Evolutionary conservation across 2,329 filamentous ascomycete genomes (phyloP).

Genomic region (Cladophialophora psammophila): DNA sequence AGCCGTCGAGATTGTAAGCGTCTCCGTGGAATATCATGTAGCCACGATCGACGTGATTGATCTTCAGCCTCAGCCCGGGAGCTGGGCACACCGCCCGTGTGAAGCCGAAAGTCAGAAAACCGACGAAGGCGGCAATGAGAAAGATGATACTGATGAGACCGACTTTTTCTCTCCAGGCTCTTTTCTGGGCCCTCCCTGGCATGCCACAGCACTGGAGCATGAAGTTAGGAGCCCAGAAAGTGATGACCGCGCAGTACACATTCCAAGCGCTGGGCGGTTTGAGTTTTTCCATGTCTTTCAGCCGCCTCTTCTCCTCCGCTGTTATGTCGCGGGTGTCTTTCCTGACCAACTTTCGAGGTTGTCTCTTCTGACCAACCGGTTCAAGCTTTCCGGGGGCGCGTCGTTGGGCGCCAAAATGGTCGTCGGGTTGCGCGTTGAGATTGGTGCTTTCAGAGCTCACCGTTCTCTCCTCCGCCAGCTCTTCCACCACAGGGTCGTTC

Average conservation of each 20-base stretch:
- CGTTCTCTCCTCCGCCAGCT: constrained; percentile 62
- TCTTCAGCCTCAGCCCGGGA: constrained; percentile 74
- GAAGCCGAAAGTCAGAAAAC: constrained; percentile 96
- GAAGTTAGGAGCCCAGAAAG: constrained; percentile 92
- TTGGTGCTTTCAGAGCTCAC: constrained; percentile 70
- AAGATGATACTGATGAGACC: constrained; percentile 94
- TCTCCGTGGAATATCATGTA: constrained; percentile 97
- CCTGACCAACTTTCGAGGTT: constrained; percentile 70
- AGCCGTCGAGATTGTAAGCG: constrained; percentile 82
- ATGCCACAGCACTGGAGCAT: constrained; percentile 85
- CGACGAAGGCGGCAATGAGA: constrained; percentile 84
- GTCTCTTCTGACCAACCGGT: constrained; percentile 45
- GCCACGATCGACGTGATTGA: constrained; percentile 79
- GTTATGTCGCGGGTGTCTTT: constrained; percentile 62
- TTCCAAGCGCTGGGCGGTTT: constrained; percentile 90
- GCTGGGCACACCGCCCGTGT: constrained; percentile 83
- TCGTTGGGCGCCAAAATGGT: constrained; percentile 42
- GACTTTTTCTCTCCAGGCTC: constrained; percentile 98
- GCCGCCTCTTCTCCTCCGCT: constrained; percentile 66
- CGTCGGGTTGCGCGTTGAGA: constrained; percentile 51
- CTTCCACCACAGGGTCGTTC: constrained; percentile 85
- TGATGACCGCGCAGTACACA: constrained; percentile 90
- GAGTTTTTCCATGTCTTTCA: constrained; percentile 68
- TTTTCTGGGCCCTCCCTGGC: constrained; percentile 81
- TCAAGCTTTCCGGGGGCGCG: constrained; percentile 43